Evolutionary conservation across 257 asterid genomes (phyloP).

Genomic region (Ilex aquifolium): DNA sequence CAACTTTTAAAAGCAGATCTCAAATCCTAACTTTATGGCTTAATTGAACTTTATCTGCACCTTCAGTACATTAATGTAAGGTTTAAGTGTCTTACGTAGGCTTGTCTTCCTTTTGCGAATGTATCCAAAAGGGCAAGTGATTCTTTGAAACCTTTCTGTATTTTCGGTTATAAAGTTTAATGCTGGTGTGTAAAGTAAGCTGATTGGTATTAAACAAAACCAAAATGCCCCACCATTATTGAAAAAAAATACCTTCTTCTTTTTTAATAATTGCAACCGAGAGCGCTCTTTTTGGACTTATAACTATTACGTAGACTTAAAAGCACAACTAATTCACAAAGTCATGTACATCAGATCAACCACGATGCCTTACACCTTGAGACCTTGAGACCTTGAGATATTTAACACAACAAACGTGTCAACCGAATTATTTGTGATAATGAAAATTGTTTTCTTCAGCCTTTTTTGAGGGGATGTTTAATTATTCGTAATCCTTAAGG

Average conservation of each 20-base stretch:
- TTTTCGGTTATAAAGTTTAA: conserved; percentile 31
- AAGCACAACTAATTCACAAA: no score
- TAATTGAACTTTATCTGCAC: conserved; percentile 19
- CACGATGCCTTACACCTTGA: no score
- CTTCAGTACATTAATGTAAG: conserved; percentile 15
- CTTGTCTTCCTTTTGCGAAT: conserved; percentile 26
- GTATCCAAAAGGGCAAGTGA: conserved; percentile 30
- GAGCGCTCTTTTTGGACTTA: no score
- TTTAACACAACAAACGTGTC: no score
- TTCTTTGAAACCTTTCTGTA: conserved; percentile 5
- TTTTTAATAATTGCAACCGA: no score
- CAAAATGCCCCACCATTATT: no score
- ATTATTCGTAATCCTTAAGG: conserved; percentile 25
- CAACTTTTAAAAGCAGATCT: conserved; percentile 38
- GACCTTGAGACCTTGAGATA: no score
- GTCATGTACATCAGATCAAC: no score
- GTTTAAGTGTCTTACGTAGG: conserved; percentile 20
- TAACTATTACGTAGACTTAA: no score
- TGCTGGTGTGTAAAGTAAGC: conserved; percentile 43
- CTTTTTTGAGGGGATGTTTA: conserved; percentile 16
- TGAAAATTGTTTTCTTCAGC: conserved; percentile 13
- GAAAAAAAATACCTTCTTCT: no score
- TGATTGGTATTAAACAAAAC: no score
- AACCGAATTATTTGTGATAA: no score
- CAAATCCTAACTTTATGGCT: conserved; percentile 24